Conservation (phyloP, 2,329 filamentous ascomycete genomes). For the Phoma sp. region DNA sequence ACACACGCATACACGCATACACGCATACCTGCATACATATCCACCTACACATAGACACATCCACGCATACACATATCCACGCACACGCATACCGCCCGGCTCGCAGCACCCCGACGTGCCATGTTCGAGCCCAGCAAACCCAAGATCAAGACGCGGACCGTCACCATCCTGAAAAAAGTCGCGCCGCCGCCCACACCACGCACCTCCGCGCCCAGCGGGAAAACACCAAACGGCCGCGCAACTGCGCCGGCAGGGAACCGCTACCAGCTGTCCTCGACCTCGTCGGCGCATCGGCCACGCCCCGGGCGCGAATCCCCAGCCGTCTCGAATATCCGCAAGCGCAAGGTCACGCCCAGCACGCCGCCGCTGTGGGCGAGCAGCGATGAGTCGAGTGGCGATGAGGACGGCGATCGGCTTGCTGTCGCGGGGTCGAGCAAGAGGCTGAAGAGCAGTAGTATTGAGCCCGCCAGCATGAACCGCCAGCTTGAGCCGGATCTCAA, state of each 20-base stretch:
- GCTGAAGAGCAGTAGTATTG: conserved; percentile 46
- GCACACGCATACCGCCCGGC: not conserved
- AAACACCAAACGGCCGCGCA: too few species aligned
- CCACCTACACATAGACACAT: too few species aligned
- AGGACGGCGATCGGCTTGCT: conserved; percentile 35
- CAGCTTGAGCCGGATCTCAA: conserved; percentile 45
- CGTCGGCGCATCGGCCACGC: conserved; percentile 21
- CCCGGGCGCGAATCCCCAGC: conserved; percentile 33
- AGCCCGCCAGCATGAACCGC: conserved; percentile 45
- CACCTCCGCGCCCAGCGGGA: conserved; percentile 12
- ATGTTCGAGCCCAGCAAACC: conserved; percentile 42
- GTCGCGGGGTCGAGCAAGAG: conserved; percentile 39
- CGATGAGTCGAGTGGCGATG: conserved; percentile 37
- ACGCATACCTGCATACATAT: too few species aligned
- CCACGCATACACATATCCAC: conserved; percentile 1
- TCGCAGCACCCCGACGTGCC: conserved; percentile 1
- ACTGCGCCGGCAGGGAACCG: conserved; percentile 32
- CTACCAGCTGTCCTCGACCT: conserved; percentile 34
- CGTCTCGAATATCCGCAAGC: conserved; percentile 40
- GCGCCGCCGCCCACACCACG: conserved; percentile 19
- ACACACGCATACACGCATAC: too few species aligned
- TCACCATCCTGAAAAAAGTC: conserved; percentile 38
- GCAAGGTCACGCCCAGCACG: conserved; percentile 43
- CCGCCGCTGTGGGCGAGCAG: conserved; percentile 45
- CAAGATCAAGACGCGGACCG: conserved; percentile 43